phyloP scores from a whole-genome alignment of 352 stramenopile genomes.

The Phytophthora podocarpi region DNA sequence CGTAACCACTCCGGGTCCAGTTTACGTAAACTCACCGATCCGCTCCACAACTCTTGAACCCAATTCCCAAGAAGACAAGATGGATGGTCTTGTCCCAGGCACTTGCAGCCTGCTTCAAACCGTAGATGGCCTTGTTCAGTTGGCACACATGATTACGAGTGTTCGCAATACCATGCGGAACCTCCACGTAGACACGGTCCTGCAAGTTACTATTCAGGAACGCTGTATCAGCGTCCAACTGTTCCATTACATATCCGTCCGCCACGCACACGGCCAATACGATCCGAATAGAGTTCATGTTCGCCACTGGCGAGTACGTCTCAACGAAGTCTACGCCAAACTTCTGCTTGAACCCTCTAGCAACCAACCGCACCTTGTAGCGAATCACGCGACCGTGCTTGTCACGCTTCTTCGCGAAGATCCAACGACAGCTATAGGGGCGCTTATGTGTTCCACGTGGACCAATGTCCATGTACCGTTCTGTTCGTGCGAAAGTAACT shows the following conservation, averaged over 20 bases:
- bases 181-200: conserved; percentile 18
- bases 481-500: not conserved
- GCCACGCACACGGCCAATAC: conserved; percentile 11
- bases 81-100: conserved; percentile 20
- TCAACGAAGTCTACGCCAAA: conserved; percentile 41
- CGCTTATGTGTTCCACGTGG: too few relatives aligned
- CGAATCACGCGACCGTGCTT: conserved; percentile 29
- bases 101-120: conserved; percentile 24
- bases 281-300: conserved; percentile 43
- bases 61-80: not conserved
- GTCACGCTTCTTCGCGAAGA: conserved; percentile 42
- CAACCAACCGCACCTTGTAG: conserved; percentile 42
- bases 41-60: conserved; percentile 14
- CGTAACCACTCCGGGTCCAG: not conserved
- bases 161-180: not conserved
- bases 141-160: not conserved
- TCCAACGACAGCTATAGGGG: conserved; percentile 37
- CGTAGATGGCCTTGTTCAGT: conserved; percentile 22
- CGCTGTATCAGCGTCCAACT: conserved; percentile 41
- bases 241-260: conserved; percentile 14
- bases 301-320: conserved; percentile 28
- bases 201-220: conserved; percentile 30
- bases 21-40: conserved; percentile 30
- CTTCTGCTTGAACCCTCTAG: conserved; percentile 37
- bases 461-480: too few relatives aligned